Evolutionary conservation across 2,329 filamentous ascomycete species (phyloP).

Genomic region (Hymenoscyphus fraxineus): DNA sequence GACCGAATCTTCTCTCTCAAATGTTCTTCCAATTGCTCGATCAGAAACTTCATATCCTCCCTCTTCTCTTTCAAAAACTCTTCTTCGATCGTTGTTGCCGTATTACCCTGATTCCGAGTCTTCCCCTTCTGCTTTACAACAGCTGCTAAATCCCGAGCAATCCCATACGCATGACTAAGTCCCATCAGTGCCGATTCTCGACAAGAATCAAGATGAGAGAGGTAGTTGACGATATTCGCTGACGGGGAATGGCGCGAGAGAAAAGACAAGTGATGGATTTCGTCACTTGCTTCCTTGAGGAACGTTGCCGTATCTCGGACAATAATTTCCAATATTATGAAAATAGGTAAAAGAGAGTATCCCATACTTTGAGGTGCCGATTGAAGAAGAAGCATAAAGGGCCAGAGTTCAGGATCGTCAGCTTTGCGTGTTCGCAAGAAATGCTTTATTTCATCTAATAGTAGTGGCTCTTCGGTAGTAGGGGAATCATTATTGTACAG

Average conservation of each 20-base stretch:
- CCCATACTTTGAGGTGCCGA: constrained; percentile 9
- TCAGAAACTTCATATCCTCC: constrained; percentile 14
- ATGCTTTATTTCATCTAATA: constrained; percentile 11
- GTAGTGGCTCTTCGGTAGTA: neutral
- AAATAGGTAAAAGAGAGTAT: constrained; percentile 15
- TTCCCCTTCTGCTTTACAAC: constrained; percentile 5
- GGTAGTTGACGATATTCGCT: constrained; percentile 10
- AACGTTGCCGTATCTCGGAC: constrained; percentile 15
- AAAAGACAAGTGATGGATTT: constrained; percentile 14
- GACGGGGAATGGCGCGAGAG: neutral
- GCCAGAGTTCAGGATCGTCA: constrained; percentile 14
- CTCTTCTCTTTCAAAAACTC: constrained; percentile 17
- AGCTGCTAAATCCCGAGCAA: constrained; percentile 5
- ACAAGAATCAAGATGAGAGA: constrained; percentile 15
- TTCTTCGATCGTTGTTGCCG: constrained; percentile 2
- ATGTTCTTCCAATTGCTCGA: constrained; percentile 16
- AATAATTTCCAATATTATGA: constrained; percentile 13
- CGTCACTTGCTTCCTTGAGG: constrained; percentile 13
- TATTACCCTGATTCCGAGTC: neutral
- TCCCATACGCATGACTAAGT: constrained; percentile 8
- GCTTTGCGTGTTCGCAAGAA: constrained; percentile 12
- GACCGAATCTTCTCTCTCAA: constrained; percentile 10
- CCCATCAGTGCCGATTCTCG: constrained; percentile 8
- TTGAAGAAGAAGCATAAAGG: constrained; percentile 14
- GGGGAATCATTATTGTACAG: neutral